Conservation (phyloP, 225 moss, liverwort and hornwort species). For the Antitrichia curtipendula region DNA sequence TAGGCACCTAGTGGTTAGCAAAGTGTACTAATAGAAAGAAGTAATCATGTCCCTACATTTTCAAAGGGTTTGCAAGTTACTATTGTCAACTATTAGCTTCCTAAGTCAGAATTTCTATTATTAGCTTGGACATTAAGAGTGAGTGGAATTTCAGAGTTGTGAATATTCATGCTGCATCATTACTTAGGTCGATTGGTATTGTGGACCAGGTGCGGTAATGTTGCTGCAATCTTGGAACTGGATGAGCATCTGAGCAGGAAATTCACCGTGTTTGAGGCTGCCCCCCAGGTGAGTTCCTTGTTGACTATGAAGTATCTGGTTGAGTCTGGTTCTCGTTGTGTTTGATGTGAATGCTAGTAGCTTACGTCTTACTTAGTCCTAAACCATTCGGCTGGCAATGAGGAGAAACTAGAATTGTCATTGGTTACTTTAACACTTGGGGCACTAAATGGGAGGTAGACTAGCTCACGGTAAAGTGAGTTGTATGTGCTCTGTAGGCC, state of each 20-base stretch:
- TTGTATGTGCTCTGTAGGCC: neutral
- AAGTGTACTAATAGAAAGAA: neutral
- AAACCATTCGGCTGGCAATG: too few species aligned
- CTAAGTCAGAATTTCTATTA: neutral
- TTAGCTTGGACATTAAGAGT: too few species aligned
- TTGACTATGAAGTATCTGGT: neutral
- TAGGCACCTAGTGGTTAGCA: neutral
- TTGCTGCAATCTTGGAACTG: slow-evolving; percentile 92
- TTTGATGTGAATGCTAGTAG: neutral
- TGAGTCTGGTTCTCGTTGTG: neutral
- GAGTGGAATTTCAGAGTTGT: neutral
- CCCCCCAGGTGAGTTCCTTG: slow-evolving; percentile 57
- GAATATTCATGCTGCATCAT: neutral
- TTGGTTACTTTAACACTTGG: too few species aligned
- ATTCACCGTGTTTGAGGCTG: slow-evolving; percentile 96
- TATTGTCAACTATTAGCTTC: neutral
- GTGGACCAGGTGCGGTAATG: slow-evolving; percentile 84
- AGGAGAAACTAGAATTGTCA: too few species aligned
- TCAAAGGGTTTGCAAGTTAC: neutral
- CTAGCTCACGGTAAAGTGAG: neutral
- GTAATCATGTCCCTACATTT: neutral
- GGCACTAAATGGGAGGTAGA: too few species aligned
- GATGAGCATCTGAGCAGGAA: slow-evolving; percentile 90
- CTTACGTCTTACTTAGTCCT: neutral
- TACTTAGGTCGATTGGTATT: neutral